Percentiles rank a stretch among this genome's conserved stretches.
Evolutionary conservation across 495 filamentous ascomycete species (phyloP).

Genomic region (Hyaloscypha hepaticicola): DNA sequence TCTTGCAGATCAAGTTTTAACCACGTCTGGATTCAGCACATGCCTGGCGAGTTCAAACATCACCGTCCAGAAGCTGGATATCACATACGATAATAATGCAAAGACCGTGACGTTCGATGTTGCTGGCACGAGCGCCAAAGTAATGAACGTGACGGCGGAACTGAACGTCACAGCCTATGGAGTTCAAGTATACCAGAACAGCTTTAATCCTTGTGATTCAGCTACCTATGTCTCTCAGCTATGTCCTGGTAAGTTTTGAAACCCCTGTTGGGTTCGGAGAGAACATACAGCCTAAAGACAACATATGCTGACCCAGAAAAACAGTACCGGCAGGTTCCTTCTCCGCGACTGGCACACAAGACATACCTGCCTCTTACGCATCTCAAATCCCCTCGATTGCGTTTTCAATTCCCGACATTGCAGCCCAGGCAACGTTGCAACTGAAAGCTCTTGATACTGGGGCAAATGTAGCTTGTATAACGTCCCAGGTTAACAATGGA

Average conservation of each 20-base stretch:
- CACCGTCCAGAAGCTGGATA: conserved; percentile 68
- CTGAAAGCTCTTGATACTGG: conserved; percentile 61
- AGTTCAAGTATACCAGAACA: conserved; percentile 71
- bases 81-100: conserved; percentile 73
- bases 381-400: conserved; percentile 83
- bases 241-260: conserved; percentile 69
- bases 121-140: conserved; percentile 67
- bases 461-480: conserved; percentile 74
- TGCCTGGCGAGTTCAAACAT: conserved; percentile 69
- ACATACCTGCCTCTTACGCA: conserved; percentile 67
- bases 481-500: conserved; percentile 80
- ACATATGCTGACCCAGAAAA: background rate
- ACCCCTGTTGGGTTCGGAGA: background rate
- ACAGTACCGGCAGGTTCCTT: conserved; percentile 75
- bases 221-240: conserved; percentile 65
- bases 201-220: conserved; percentile 77
- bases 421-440: conserved; percentile 78
- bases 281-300: background rate
- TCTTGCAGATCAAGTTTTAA: conserved; percentile 65
- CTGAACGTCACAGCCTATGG: conserved; percentile 63
- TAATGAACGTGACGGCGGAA: conserved; percentile 76
- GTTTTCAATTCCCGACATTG: conserved; percentile 87
- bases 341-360: conserved; percentile 63
- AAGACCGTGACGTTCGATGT: conserved; percentile 80
- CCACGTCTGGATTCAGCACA: conserved; percentile 74